Conservation (phyloP, 345 rosid genomes). For the Noccaea caerulescens region DNA sequence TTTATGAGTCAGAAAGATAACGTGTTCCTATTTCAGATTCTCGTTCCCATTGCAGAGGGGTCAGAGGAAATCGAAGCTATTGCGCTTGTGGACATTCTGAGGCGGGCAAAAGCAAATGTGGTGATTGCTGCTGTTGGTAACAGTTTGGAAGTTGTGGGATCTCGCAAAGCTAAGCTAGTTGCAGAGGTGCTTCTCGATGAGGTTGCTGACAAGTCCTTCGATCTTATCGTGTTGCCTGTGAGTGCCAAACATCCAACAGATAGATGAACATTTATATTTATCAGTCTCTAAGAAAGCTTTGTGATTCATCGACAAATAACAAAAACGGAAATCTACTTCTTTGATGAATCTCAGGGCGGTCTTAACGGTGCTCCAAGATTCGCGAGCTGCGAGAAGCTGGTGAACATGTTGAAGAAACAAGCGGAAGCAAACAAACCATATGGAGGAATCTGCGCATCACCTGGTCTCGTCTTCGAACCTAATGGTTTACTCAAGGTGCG, state of each 20-base stretch:
- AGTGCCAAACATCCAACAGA: constrained; percentile 30
- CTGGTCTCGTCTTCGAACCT: constrained; percentile 80
- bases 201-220: constrained; percentile 79
- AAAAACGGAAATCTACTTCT: background rate
- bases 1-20: background rate
- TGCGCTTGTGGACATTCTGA: constrained; percentile 75
- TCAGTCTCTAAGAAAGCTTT: background rate
- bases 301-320: background rate
- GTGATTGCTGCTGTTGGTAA: constrained; percentile 85
- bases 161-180: constrained; percentile 70
- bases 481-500: constrained; percentile 88
- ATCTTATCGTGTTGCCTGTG: constrained; percentile 89
- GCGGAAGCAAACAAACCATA: constrained; percentile 71
- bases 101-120: constrained; percentile 84
- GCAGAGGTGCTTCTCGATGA: constrained; percentile 89
- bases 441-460: constrained; percentile 95
- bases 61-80: constrained; percentile 94
- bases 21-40: constrained; percentile 58
- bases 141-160: constrained; percentile 72
- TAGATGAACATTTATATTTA: background rate
- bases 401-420: constrained; percentile 76
- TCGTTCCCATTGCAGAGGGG: constrained; percentile 84
- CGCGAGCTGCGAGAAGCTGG: constrained; percentile 75
- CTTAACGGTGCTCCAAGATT: constrained; percentile 82
- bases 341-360: constrained; percentile 67